Evolutionary conservation across 129 eudicot genomes (phyloP), one percentile per base, ranked within the genome.

Genomic region (Flaveria trinervia): DNA sequence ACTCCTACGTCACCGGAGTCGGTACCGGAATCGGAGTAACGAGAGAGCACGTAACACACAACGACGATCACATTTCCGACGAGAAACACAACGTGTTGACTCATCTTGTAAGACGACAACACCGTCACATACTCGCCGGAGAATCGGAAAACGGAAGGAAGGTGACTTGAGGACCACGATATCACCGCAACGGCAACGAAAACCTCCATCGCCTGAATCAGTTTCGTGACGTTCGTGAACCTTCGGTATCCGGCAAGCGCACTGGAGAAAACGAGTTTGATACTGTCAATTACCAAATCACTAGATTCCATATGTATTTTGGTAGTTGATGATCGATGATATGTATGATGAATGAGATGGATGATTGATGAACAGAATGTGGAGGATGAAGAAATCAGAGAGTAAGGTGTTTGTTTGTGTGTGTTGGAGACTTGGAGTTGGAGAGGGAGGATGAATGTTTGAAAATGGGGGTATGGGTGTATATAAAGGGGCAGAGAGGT

Each of bases 11-110:
- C 22, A 20, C 22, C 22, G 22, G 22, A 20, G 22, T 20, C 22
- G 22, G 0, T 20, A 11, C 52, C 91, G 66, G 74, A 57, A 64
- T 83, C 91, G 30, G 65, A 28, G 10, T 71, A 65, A 70, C 91
- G 89, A 56, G 87, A 86, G 20, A 82, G 87, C 12, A 83, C 62
- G 48, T 81, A 81, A 45, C 92, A 82, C 2, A 74, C 56, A 50
- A 78, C 78, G 26, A 92, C 80, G 7, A 92, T 89, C 3, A 76
- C 86, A 73, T 89, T 92, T 46, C 93, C 93, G 86, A 92, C 70
- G 5, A 92, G 75, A 54, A 92, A 92, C 12, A 83, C 91, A 3
- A 92, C 83, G 83, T 81, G 96, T 69, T 86, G 92, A 74, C 85
- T 89, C 73, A 79, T 44, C 3, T 88, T 16, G 36, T 56, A 78